Base-by-base conservation (phyloP, 1,284 basidiomycete species). In the Mycena citricolor region DNA sequence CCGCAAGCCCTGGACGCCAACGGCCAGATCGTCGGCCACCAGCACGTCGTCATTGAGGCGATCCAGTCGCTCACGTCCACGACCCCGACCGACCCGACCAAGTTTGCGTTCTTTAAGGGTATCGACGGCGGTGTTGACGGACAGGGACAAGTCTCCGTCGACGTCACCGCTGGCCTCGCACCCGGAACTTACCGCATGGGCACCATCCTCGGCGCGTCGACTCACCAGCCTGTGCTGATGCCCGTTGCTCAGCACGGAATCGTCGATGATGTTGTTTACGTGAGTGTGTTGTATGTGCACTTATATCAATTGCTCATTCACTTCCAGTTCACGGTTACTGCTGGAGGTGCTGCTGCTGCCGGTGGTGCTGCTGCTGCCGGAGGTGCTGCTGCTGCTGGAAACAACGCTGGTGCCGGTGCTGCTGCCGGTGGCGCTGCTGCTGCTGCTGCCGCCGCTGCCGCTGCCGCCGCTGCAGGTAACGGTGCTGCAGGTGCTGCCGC, bases 41-140 rank as follows among this genome's bases (percentile, higher is more conserved):
- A 72, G 6, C 83, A 87, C 58, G 69, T 86, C 54, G 81, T 83
- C 34, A 66, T 88, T 46, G 77, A 86, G 62, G 45, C 61, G 38
- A 67, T 88, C 51, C 51, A 59, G 30, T 70, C 76, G 4, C 60
- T 84, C 44, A 62, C 65, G 31, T 73, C 78, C 57, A 78, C 79
- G 6, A 68, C 63, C 0, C 69, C 77, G 8, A 74, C 73, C 19
- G 65, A 86, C 62, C 81, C 83, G 19, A 70, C 59, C 42, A 62
- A 61, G 49, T 84, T 83, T 52, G 77, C 71, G 5, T 87, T 83
- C 69, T 89, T 87, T 75, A 79, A 78, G 68, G 82, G 78, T 51
- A 62, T 39, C 14, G 17, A 25, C 21, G 13, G 7, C 23, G 21
- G 86, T 57, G 59, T 69, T 54, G 61, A 50, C 22, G 70, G 69